A percentile compares a stretch with the other conserved stretches of the same genome.
phyloP scores from a whole-genome alignment of 805 yeast species.

The Candida sphagnicola region DNA sequence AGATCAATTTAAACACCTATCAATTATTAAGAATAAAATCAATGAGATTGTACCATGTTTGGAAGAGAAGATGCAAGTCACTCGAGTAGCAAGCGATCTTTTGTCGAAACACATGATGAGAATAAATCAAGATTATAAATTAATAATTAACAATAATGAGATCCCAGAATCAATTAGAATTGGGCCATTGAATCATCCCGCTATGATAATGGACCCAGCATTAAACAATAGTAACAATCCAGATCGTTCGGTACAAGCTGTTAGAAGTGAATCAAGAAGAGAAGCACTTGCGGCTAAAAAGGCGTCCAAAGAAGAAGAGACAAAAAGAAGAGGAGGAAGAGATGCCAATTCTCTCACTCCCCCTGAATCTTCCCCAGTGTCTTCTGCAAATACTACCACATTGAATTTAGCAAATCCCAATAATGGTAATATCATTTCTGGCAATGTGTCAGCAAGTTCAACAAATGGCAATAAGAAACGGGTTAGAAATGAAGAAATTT shows the following conservation, averaged over 20 bases:
- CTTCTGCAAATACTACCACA: conserved; percentile 2
- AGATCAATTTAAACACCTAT: conserved; percentile 27
- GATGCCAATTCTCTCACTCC: conserved; percentile 6
- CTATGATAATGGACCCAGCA: conserved; percentile 63
- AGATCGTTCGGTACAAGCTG: conserved; percentile 62
- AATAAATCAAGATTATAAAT: conserved; percentile 75
- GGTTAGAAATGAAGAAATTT: conserved; percentile 11
- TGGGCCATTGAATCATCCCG: conserved; percentile 87
- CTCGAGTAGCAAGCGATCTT: conserved; percentile 82
- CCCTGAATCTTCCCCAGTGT: conserved; percentile 3
- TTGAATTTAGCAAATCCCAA: neutral
- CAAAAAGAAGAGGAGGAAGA: conserved; percentile 17
- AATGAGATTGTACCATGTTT: conserved; percentile 83
- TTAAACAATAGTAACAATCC: conserved; percentile 36
- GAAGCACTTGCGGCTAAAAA: conserved; percentile 91
- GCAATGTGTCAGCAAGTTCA: conserved; percentile 8
- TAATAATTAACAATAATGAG: conserved; percentile 68
- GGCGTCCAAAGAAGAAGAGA: conserved; percentile 44
- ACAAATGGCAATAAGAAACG: conserved; percentile 11
- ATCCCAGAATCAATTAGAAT: conserved; percentile 74
- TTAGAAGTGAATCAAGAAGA: conserved; percentile 79
- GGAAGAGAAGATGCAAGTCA: conserved; percentile 97
- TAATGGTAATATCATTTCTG: conserved; percentile 1
- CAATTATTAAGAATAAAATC: conserved; percentile 41
- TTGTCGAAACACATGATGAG: conserved; percentile 65